Conservation (phyloP, 441 rosid species). For the Bocquillonia castaneifolia region DNA sequence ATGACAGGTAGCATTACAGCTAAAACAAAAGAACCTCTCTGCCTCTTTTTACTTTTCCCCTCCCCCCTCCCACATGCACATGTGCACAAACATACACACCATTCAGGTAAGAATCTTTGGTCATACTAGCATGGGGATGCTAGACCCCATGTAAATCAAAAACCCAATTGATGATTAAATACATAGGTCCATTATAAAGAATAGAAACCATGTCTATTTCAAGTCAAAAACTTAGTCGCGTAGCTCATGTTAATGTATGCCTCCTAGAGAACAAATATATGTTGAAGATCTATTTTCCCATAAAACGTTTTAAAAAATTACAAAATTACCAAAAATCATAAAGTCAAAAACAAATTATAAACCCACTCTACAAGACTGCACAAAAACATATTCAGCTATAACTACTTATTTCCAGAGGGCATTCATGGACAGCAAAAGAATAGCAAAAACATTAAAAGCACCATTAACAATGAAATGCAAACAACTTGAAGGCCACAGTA, state of each 20-base stretch:
- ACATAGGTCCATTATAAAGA: not conserved
- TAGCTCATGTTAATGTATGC: not conserved
- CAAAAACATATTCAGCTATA: too few species aligned
- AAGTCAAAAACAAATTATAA: not conserved
- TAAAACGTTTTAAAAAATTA: not conserved
- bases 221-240: not conserved
- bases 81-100: too few species aligned
- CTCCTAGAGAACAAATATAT: not conserved
- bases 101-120: too few species aligned
- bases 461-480: not conserved
- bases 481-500: not conserved
- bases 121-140: not conserved
- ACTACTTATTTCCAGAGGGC: not conserved
- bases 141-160: not conserved
- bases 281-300: not conserved
- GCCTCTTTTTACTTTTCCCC: too few species aligned
- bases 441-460: not conserved
- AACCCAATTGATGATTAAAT: not conserved
- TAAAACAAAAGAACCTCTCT: not conserved
- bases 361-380: too few species aligned
- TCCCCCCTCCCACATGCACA: not conserved
- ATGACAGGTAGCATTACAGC: not conserved
- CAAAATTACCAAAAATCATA: not conserved
- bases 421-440: not conserved
- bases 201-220: not conserved